These are phyloP conservation scores for Leccinum incarnatum DNA, from an alignment of 768 basidiomycete species.

Conservation along the genomic window DNA sequence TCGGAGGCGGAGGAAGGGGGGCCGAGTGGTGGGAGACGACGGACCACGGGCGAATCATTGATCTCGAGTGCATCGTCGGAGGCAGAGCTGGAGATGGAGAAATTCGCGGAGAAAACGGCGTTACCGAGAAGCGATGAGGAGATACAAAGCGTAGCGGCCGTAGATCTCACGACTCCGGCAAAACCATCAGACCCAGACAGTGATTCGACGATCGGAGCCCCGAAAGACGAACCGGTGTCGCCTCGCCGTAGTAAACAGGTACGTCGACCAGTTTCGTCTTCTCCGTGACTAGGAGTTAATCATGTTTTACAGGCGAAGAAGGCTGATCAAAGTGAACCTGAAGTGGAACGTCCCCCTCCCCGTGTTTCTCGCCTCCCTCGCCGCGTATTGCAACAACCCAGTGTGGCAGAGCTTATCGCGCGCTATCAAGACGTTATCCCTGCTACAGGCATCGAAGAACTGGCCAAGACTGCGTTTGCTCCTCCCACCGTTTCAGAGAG, in stretches of 20 bases:
- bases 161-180: constrained; percentile 10
- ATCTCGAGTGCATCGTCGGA: constrained; percentile 74
- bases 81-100: constrained; percentile 44
- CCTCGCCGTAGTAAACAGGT: constrained; percentile 28
- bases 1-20: constrained; percentile 73
- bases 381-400: constrained; percentile 51
- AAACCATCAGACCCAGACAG: constrained; percentile 68
- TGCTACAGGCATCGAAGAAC: constrained; percentile 66
- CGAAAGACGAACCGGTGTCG: constrained; percentile 25
- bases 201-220: constrained; percentile 80
- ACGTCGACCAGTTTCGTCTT: constrained; percentile 7
- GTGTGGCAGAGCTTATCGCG: constrained; percentile 82
- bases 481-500: constrained; percentile 67
- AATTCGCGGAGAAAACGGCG: constrained; percentile 18
- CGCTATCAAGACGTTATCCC: constrained; percentile 79
- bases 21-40: constrained; percentile 35
- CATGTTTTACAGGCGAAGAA: constrained; percentile 14
- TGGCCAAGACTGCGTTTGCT: constrained; percentile 67
- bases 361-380: constrained; percentile 63
- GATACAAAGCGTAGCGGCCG: constrained; percentile 3
- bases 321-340: constrained; percentile 24
- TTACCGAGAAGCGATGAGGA: constrained; percentile 20
- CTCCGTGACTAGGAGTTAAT: constrained; percentile 6
- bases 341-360: constrained; percentile 23
- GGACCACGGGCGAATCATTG: constrained; percentile 53